Conservation (phyloP, 2,329 filamentous ascomycete species). For the Aureobasidium sp. region DNA sequence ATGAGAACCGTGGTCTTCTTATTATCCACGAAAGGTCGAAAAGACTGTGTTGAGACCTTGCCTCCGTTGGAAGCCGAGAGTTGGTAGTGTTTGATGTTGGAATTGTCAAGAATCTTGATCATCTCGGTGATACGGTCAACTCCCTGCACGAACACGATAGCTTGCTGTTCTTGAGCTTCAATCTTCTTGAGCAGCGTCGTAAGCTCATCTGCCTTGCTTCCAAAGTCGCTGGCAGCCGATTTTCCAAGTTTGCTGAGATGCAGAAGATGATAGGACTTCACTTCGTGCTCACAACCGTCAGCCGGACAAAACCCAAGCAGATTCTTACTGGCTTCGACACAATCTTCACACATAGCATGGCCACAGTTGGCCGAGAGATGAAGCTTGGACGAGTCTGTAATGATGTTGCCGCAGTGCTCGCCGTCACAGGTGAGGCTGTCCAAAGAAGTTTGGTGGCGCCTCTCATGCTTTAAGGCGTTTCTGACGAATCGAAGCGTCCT, state of each 20-base stretch:
- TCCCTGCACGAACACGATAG: constrained; percentile 49
- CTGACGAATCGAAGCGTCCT: neutral
- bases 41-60: neutral
- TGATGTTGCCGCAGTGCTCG: neutral
- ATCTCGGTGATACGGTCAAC: constrained; percentile 35
- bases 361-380: neutral
- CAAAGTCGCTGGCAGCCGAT: constrained; percentile 21
- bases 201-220: constrained; percentile 41
- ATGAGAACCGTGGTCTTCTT: constrained; percentile 43
- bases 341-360: constrained; percentile 18
- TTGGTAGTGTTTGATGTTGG: constrained; percentile 8
- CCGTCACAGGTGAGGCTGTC: neutral
- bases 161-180: constrained; percentile 36
- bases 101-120: constrained; percentile 25
- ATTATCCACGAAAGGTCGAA: neutral
- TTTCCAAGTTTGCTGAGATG: constrained; percentile 28
- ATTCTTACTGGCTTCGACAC: constrained; percentile 22
- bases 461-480: neutral
- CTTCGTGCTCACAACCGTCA: constrained; percentile 31
- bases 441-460: neutral
- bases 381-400: neutral
- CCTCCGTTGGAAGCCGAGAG: neutral
- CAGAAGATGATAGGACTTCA: constrained; percentile 34
- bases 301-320: constrained; percentile 31
- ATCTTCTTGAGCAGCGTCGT: constrained; percentile 36